Evolutionary conservation across 306 rosid species (phyloP).

Genomic region (Cucumis cinereus): DNA sequence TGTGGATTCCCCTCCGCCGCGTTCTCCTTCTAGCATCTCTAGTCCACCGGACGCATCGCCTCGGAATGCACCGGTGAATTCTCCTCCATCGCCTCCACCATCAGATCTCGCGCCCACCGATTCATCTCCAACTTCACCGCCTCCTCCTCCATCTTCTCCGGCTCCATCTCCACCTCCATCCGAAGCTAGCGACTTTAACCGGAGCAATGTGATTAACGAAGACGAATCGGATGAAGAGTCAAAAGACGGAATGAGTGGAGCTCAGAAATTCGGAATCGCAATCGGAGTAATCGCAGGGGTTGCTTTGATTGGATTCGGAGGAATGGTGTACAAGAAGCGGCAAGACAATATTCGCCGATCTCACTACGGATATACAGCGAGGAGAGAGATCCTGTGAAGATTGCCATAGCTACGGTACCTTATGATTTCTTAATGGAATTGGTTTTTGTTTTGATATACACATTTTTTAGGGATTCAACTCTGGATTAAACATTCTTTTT

Average conservation of each 20-base stretch:
- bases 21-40: constrained; percentile 1
- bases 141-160: constrained; percentile 18
- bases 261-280: constrained; percentile 64
- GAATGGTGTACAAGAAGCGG: constrained; percentile 60
- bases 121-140: constrained; percentile 21
- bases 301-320: constrained; percentile 35
- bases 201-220: not conserved
- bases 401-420: constrained; percentile 2
- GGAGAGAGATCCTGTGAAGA: constrained; percentile 55
- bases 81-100: constrained; percentile 25
- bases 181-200: constrained; percentile 1
- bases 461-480: not conserved
- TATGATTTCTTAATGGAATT: not conserved
- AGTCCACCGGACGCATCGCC: constrained; percentile 1
- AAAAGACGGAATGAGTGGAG: constrained; percentile 34
- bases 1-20: constrained; percentile 13
- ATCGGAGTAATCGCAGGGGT: constrained; percentile 46
- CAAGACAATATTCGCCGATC: constrained; percentile 48
- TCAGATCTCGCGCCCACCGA: not conserved
- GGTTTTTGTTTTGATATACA: not conserved
- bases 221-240: constrained; percentile 9
- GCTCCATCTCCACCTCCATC: constrained; percentile 15
- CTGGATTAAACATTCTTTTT: not conserved
- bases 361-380: constrained; percentile 33
- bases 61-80: not conserved